These are phyloP conservation scores for Trypanosomatidae sp. DNA, from an alignment of 208 protist species.

Conservation along the genomic window DNA sequence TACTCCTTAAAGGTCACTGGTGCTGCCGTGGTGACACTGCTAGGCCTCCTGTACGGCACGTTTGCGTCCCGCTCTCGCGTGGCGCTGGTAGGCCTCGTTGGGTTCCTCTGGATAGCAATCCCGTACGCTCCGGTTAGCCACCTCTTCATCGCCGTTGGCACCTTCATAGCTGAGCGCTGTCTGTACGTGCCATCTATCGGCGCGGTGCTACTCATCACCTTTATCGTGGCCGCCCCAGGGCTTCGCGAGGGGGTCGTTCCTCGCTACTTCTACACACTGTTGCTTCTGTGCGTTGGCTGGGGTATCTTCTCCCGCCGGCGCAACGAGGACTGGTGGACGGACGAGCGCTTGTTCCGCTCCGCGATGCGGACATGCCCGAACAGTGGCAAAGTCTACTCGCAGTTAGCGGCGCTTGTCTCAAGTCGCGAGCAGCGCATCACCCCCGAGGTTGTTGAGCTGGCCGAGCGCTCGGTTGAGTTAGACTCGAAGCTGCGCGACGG, in stretches of 20 bases:
- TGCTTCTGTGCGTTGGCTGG: slow-evolving; percentile 39
- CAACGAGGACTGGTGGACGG: slow-evolving; percentile 46
- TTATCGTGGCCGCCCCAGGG: slow-evolving; percentile 16
- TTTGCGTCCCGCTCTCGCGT: slow-evolving; percentile 12
- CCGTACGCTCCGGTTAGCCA: slow-evolving; percentile 82
- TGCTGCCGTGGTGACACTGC: slow-evolving; percentile 2
- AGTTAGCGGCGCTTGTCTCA: slow-evolving; percentile 27
- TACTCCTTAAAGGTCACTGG: slow-evolving; percentile 24
- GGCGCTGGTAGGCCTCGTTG: slow-evolving; percentile 24
- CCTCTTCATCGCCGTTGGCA: slow-evolving; percentile 82
- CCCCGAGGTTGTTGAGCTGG: slow-evolving; percentile 26
- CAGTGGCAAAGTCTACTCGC: slow-evolving; percentile 48
- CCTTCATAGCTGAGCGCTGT: slow-evolving; percentile 86
- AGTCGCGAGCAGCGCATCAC: slow-evolving; percentile 17
- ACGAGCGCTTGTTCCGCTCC: slow-evolving; percentile 46
- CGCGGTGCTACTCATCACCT: slow-evolving; percentile 27
- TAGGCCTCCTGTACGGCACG: slow-evolving; percentile 18
- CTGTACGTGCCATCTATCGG: slow-evolving; percentile 75
- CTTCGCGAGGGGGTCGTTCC: slow-evolving; percentile 7
- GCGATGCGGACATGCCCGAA: slow-evolving; percentile 45
- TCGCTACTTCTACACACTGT: slow-evolving; percentile 22
- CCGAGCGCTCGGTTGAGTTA: slow-evolving; percentile 27
- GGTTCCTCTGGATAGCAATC: slow-evolving; percentile 61
- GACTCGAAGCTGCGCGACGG: slow-evolving; percentile 35
- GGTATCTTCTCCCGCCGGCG: slow-evolving; percentile 31